A percentile compares a stretch with the other conserved stretches of the same genome.
Conservation (phyloP, 371 early-diverging fungal genomes). For the Mucor saturninus region DNA sequence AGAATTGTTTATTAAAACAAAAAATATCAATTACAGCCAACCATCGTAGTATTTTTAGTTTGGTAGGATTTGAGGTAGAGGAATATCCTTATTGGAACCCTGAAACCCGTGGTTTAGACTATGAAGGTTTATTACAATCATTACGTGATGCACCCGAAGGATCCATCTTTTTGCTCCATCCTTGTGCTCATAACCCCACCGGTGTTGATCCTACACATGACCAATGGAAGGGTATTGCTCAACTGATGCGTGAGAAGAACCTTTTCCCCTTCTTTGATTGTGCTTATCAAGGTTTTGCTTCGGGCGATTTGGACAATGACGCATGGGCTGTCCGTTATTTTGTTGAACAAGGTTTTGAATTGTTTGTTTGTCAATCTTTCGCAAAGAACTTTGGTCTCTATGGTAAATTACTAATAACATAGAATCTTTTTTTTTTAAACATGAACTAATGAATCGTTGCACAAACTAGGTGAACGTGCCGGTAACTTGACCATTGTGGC, state of each 20-base stretch:
- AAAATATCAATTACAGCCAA: slow-evolving; percentile 61
- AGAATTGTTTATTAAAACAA: not conserved
- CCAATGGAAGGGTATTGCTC: slow-evolving; percentile 92
- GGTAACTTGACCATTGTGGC: slow-evolving; percentile 87
- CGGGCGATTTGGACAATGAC: slow-evolving; percentile 89
- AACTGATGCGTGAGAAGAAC: slow-evolving; percentile 70
- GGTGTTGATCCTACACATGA: slow-evolving; percentile 93
- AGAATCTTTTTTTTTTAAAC: too few species aligned
- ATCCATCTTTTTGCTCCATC: slow-evolving; percentile 86
- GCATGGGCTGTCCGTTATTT: slow-evolving; percentile 92
- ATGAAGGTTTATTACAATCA: slow-evolving; percentile 73
- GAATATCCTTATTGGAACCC: slow-evolving; percentile 93
- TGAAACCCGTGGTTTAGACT: slow-evolving; percentile 75
- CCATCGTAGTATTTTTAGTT: slow-evolving; percentile 86
- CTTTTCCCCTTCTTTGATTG: slow-evolving; percentile 96
- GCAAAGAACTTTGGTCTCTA: slow-evolving; percentile 98
- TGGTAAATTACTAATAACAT: slow-evolving; percentile 45
- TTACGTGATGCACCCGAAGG: slow-evolving; percentile 75
- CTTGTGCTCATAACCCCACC: slow-evolving; percentile 97
- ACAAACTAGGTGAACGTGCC: slow-evolving; percentile 78
- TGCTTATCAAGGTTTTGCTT: slow-evolving; percentile 98
- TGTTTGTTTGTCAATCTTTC: slow-evolving; percentile 90
- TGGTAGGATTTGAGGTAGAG: slow-evolving; percentile 80
- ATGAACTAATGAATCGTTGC: not conserved
- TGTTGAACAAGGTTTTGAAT: slow-evolving; percentile 87